A percentile compares a stretch with the other conserved stretches of the same genome.
phyloP scores from a whole-genome alignment of 345 rosid genomes.

The Acer negundo region DNA sequence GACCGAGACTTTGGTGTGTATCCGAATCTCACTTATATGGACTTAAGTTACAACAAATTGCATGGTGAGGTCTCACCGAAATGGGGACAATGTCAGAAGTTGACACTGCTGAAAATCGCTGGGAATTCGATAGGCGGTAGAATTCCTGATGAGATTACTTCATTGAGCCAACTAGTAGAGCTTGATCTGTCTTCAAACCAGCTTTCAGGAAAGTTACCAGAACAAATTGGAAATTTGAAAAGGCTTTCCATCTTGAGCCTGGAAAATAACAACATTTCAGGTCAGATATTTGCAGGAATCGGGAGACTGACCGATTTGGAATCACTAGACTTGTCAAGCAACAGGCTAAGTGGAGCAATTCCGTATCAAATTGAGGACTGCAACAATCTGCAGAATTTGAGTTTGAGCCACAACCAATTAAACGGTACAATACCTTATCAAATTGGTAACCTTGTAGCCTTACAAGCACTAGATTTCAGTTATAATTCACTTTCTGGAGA shows the following conservation, averaged over 20 bases:
- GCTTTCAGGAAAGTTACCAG: constrained; percentile 29
- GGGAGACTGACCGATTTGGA: constrained; percentile 15
- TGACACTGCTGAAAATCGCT: constrained; percentile 18
- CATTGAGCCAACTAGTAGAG: constrained; percentile 16
- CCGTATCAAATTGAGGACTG: constrained; percentile 32
- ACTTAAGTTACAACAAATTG: constrained; percentile 35
- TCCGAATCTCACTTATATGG: constrained; percentile 37
- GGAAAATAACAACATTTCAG: constrained; percentile 27
- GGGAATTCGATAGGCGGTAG: constrained; percentile 24
- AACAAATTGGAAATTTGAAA: constrained; percentile 24
- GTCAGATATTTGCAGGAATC: constrained; percentile 22
- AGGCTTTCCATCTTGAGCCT: constrained; percentile 17
- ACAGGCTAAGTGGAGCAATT: constrained; percentile 33
- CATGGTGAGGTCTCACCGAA: constrained; percentile 28
- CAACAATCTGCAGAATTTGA: constrained; percentile 12
- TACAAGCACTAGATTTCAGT: constrained; percentile 47
- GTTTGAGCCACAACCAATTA: constrained; percentile 21
- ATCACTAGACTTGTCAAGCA: constrained; percentile 26
- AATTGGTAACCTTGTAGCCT: constrained; percentile 32
- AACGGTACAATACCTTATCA: constrained; percentile 24
- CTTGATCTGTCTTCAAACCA: constrained; percentile 33
- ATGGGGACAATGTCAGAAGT: constrained; percentile 34
- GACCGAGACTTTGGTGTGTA: constrained; percentile 28
- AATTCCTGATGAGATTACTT: constrained; percentile 28
- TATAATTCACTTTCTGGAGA: constrained; percentile 33